These are phyloP conservation scores for Ceratobasidium theobromae DNA, from an alignment of 1,284 basidiomycete genomes.

Conservation along the genomic window DNA sequence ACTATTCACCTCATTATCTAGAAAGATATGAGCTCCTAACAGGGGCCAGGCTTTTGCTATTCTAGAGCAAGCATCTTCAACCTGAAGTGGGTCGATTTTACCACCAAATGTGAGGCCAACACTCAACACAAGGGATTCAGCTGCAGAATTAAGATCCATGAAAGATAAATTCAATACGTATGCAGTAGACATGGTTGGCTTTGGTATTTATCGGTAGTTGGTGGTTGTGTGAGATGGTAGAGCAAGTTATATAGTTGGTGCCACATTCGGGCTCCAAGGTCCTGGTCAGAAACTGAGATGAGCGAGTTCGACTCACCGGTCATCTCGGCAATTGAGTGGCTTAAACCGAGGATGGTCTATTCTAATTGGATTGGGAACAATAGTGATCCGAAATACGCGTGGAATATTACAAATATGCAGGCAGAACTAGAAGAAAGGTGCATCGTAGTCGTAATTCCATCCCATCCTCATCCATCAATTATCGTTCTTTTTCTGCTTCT, in stretches of 20 bases:
- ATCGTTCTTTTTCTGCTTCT: slow-evolving; percentile 58
- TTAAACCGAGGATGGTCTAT: not conserved
- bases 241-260: no score
- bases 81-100: not conserved
- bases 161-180: not conserved
- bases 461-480: slow-evolving; percentile 5
- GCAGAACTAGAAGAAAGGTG: no score
- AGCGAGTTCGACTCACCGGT: no score
- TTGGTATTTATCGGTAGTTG: not conserved
- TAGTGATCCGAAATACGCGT: no score
- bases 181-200: not conserved
- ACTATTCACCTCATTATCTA: not conserved
- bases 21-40: not conserved
- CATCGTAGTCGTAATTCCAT: no score
- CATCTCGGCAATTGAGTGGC: no score
- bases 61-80: not conserved
- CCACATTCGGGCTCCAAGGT: no score
- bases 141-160: slow-evolving; percentile 28
- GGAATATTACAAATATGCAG: no score
- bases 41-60: slow-evolving; percentile 15
- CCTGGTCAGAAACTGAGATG: no score
- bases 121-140: slow-evolving; percentile 17
- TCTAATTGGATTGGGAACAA: no score
- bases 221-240: not conserved
- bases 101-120: slow-evolving; percentile 9